Base-by-base conservation (phyloP, 1,139 yeast species). In the Yarrowia galli region DNA sequence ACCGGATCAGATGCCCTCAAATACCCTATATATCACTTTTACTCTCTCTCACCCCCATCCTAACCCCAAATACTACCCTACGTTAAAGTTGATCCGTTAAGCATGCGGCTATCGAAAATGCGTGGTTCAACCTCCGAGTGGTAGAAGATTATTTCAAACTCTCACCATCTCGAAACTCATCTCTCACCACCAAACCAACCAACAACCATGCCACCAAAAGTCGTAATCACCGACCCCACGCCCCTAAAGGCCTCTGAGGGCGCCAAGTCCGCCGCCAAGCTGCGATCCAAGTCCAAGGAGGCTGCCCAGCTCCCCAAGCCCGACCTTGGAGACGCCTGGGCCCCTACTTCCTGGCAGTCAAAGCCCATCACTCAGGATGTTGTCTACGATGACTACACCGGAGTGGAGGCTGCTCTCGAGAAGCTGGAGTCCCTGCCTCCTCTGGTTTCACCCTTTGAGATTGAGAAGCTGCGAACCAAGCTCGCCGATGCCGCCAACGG, bases 331-430 rank as follows among this genome's bases (percentile, higher is more conserved):
- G 64, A 58, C 51, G 74, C 72, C 63, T 81, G 83, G 83, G 71
- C 76, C 23, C 82, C 81, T 5, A 74, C 80, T 1, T 77, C 82
- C 61, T 81, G 83, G 83, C 83, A 80, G 68, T 70, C 74, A 10
- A 76, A 76, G 71, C 84, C 83, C 20, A 79, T 81, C 67, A 78
- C 76, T 40, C 83, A 81, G 72, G 83, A 80, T 67, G 84, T 81
- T 3, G 77, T 79, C 18, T 81, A 81, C 71, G 79, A 78, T 56
- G 81, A 81, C 71, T 75, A 73, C 48, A 70, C 71, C 18, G 74
- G 75, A 42, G 79, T 81, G 3, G 81, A 80, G 67, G 71, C 71
- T 68, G 81, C 83, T 2, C 73, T 81, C 28, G 77, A 80, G 67
- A 80, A 81, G 69, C 75, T 81, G 12, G 82, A 80, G 69, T 74